phyloP scores from a whole-genome alignment of 1,139 yeast species.

The Tardiomyces blankii region DNA sequence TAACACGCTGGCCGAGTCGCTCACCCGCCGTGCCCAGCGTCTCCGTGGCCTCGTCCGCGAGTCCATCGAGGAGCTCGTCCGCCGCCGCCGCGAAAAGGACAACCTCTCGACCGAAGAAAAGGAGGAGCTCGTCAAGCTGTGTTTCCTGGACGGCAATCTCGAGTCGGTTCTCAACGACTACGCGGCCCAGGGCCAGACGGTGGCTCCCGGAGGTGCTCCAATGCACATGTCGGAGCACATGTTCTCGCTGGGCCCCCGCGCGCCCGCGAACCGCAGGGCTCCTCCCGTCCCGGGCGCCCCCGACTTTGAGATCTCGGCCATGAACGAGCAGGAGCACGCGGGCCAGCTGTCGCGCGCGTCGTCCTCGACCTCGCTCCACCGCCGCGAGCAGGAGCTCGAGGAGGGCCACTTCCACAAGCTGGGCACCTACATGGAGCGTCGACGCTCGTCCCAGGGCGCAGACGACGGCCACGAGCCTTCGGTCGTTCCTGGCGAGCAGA shows the following conservation, averaged over 20 bases:
- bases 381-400: slow-evolving; percentile 70
- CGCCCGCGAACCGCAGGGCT: not conserved
- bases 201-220: not conserved
- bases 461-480: not conserved
- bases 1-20: slow-evolving; percentile 14
- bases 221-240: not conserved
- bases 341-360: slow-evolving; percentile 12
- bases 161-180: slow-evolving; percentile 17
- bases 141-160: slow-evolving; percentile 20
- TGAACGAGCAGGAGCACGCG: not conserved
- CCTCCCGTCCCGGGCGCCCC: not conserved
- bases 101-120: slow-evolving; percentile 11
- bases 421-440: slow-evolving; percentile 31
- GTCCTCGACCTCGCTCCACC: slow-evolving; percentile 13
- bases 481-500: not conserved
- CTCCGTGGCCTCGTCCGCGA: slow-evolving; percentile 17
- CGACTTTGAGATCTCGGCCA: not conserved
- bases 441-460: not conserved
- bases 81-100: slow-evolving; percentile 2
- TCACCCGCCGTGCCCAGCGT: slow-evolving; percentile 18
- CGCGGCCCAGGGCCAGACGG: slow-evolving; percentile 1
- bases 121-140: slow-evolving; percentile 16
- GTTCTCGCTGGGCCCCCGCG: not conserved
- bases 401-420: slow-evolving; percentile 84
- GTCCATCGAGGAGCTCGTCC: slow-evolving; percentile 14